Evolutionary conservation across 2,329 filamentous ascomycete species (phyloP).

Genomic region (Raffaelea ambrosiae): DNA sequence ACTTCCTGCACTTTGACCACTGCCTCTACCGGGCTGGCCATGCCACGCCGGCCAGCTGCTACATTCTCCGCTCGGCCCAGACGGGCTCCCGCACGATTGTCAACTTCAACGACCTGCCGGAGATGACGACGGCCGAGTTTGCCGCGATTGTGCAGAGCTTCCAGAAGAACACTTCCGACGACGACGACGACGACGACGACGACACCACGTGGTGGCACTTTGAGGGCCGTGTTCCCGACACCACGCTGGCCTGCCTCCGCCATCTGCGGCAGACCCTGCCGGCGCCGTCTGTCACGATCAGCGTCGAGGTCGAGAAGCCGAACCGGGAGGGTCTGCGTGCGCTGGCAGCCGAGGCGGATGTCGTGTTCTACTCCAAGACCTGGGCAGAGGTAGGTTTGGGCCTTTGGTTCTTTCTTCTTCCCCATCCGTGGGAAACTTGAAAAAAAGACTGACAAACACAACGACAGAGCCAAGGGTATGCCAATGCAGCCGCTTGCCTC

Average conservation of each 20-base stretch:
- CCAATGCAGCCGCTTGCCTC: conserved; percentile 40
- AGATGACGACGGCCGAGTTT: conserved; percentile 61
- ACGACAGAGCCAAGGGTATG: conserved; percentile 25
- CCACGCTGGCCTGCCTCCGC: conserved; percentile 49
- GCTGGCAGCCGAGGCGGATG: conserved; percentile 54
- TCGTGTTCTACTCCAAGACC: conserved; percentile 64
- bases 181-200: conserved; percentile 18
- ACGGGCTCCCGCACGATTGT: conserved; percentile 61
- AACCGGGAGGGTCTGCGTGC: conserved; percentile 48
- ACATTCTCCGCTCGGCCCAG: conserved; percentile 54
- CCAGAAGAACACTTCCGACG: conserved; percentile 6
- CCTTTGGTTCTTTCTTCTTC: not conserved
- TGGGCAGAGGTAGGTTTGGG: conserved; percentile 55
- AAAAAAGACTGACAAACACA: no score
- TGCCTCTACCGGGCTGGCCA: conserved; percentile 52
- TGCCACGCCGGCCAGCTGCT: conserved; percentile 55
- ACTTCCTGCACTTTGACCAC: conserved; percentile 26
- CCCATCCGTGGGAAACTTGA: no score
- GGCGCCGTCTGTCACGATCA: conserved; percentile 39
- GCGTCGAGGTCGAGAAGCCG: conserved; percentile 67
- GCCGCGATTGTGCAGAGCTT: conserved; percentile 30
- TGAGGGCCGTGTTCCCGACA: conserved; percentile 59
- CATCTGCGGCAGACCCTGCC: conserved; percentile 30
- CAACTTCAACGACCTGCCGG: conserved; percentile 58
- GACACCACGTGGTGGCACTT: conserved; percentile 59